Evolutionary conservation across 495 filamentous ascomycete genomes (phyloP), one percentile per base, ranked within the genome.

Genomic region (Gamarada debralockiae): DNA sequence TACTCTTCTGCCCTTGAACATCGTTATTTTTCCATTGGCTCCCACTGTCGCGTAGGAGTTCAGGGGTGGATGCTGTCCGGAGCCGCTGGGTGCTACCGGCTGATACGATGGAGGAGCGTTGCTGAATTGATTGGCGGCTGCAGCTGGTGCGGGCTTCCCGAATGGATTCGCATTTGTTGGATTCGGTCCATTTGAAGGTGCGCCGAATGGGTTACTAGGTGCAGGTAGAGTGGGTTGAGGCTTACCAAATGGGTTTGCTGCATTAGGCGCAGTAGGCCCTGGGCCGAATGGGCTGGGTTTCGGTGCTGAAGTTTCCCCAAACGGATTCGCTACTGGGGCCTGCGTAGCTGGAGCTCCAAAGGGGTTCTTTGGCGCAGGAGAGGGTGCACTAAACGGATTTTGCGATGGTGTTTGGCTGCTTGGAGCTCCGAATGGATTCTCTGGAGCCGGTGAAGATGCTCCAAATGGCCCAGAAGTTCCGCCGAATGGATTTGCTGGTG

Each of bases 1-100:
- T 1, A 65, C 62, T 24, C n/a, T 31, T 43, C 52, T 53, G 10
- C 59, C 60, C 33, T 65, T 65, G 41, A 59, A 65, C 23, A 27
- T 52, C 1, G 18, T 47, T 13, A 65, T 29, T 8, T 29, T 48
- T n/a, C 55, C 54, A 25, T 14, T 36, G 22, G n/a, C 20, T 15
- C 50, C 57, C 12, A 39, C 50, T 5, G 59, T 39, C 27, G 15
- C 46, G 29, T 65, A 65, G 10, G 36, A 40, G 6, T 37, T 17
- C n/a, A 55, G 9, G 39, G 29, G 8, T 13, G 56, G 56, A 45
- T 59, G 51, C n/a, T 33, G 8, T 12, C 18, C n/a, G 9, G 42
- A 14, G 12, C 21, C 21, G 9, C 21, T 23, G 20, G 13, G 13
- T 13, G 10, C 40, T 21, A 22, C 21, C 13, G 5, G 13, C 27